Evolutionary conservation across 2,329 filamentous ascomycete genomes (phyloP).

Genomic region (Monilinia fructicola): DNA sequence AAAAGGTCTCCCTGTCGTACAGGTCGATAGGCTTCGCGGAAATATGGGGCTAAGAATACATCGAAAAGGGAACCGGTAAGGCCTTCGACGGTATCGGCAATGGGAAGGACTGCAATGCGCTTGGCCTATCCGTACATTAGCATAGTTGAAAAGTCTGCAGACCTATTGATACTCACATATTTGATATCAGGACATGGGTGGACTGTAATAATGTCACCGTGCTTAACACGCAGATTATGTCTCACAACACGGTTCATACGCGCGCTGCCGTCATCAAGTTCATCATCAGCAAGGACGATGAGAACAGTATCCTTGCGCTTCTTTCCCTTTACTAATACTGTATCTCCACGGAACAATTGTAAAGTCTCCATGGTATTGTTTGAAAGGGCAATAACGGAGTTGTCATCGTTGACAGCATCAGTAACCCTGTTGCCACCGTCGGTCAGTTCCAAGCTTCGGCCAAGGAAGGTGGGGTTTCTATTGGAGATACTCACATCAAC

Average conservation of each 20-base stretch:
- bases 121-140: conserved; percentile 68
- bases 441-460: conserved; percentile 40
- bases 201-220: conserved; percentile 95
- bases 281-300: conserved; percentile 95
- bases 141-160: conserved; percentile 2
- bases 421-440: conserved; percentile 69
- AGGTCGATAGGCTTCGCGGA: conserved; percentile 97
- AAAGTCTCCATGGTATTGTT: conserved; percentile 99
- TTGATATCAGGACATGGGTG: conserved; percentile 99
- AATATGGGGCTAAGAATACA: conserved; percentile 98
- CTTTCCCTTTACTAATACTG: conserved; percentile 97
- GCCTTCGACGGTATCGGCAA: conserved; percentile 96
- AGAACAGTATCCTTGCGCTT: conserved; percentile 99
- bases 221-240: conserved; percentile 97
- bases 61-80: conserved; percentile 97
- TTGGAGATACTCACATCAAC: conserved; percentile 69
- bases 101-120: conserved; percentile 96
- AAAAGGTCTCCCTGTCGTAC: conserved; percentile 97
- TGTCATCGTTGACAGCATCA: conserved; percentile 98
- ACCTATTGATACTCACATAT: conserved; percentile 70
- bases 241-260: conserved; percentile 98
- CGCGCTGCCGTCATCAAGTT: conserved; percentile 94
- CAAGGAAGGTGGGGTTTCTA: conserved; percentile 23
- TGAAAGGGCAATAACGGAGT: conserved; percentile 97
- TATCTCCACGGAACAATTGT: conserved; percentile 97